These are phyloP conservation scores for Gastrolobium bilobum DNA, from an alignment of 306 rosid species.

Conservation along the genomic window DNA sequence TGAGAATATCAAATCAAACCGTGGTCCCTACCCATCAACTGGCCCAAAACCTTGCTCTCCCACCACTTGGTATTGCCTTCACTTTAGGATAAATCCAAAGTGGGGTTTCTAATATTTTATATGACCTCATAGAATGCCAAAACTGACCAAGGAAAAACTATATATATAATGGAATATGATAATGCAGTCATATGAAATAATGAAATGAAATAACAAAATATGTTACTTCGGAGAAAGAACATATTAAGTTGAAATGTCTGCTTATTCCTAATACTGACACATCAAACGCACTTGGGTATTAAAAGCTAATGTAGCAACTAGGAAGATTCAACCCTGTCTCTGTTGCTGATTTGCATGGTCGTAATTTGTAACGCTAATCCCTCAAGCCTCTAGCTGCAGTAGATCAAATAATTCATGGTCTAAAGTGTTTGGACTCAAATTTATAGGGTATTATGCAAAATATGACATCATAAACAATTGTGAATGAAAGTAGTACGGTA, in stretches of 20 bases:
- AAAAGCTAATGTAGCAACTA: slow-evolving; percentile 15
- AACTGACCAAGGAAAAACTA: slow-evolving; percentile 61
- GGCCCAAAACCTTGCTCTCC: slow-evolving; percentile 52
- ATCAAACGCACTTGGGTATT: slow-evolving; percentile 38
- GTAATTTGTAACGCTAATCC: slow-evolving; percentile 9
- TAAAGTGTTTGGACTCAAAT: slow-evolving; percentile 21
- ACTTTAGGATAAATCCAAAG: slow-evolving; percentile 54
- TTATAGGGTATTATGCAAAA: background rate
- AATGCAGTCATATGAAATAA: slow-evolving; percentile 37
- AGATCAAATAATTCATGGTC: slow-evolving; percentile 21
- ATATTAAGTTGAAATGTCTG: slow-evolving; percentile 46
- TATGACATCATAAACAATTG: slow-evolving; percentile 32
- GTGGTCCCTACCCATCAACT: slow-evolving; percentile 60
- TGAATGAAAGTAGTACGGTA: background rate
- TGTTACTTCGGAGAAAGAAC: slow-evolving; percentile 50
- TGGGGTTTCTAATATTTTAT: slow-evolving; percentile 47
- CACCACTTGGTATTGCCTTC: slow-evolving; percentile 49
- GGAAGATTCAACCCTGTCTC: slow-evolving; percentile 45
- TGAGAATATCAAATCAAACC: slow-evolving; percentile 53
- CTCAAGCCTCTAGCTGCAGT: slow-evolving; percentile 30
- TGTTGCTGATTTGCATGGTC: slow-evolving; percentile 39
- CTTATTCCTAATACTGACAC: background rate
- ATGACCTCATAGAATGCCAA: slow-evolving; percentile 58
- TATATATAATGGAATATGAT: slow-evolving; percentile 30
- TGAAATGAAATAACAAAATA: slow-evolving; percentile 40